Base-by-base conservation (phyloP, 306 rosid species). In the Malus fusca region DNA sequence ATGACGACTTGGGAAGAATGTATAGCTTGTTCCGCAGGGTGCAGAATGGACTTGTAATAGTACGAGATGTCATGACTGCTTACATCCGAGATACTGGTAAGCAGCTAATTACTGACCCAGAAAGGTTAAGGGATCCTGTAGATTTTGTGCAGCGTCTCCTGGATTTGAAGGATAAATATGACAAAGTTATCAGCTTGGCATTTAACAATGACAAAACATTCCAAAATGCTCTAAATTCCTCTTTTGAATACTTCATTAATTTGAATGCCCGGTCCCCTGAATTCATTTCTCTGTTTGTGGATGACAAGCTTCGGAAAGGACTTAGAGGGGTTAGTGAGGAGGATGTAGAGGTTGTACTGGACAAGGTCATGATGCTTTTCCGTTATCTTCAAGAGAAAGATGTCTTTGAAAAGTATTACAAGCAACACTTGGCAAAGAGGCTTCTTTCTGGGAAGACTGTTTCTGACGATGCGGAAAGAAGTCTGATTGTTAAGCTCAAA, bases 181-280 rank as follows among this genome's bases (percentile, higher is more conserved):
- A 94, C 72, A 88, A 80, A 72, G 84, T 91, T 53, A 87, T 91
- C 65, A 87, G 61, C 78, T 71, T 83, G 67, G 84, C 97, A 53
- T 94, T 94, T 48, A 90, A 80, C 85, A 91, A 88, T 51, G 97
- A 94, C 86, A 94, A 94, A 84, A 86, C 96, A 56, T 94, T 94
- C 80, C 97, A 94, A 76, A 94, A 91, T 82, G 97, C 94, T 70
- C 79, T 94, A 81, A 91, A 94, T 84, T 94, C 97, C 18, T 94
- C 97, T 1, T 91, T 94, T 74, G 97, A 94, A 71, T 90, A 78
- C 86, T 90, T 89, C 79, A 89, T 90, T 56, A 89, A 90, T 84
- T 79, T 93, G 89, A 90, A 93, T 78, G 83, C 92, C 21, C 85
- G 93, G 37, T 90, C 90, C 62, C 96, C 95, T 1, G 93, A 90